phyloP scores from a whole-genome alignment of 2,329 filamentous ascomycete species.

The Macroventuria anomochaeta region DNA sequence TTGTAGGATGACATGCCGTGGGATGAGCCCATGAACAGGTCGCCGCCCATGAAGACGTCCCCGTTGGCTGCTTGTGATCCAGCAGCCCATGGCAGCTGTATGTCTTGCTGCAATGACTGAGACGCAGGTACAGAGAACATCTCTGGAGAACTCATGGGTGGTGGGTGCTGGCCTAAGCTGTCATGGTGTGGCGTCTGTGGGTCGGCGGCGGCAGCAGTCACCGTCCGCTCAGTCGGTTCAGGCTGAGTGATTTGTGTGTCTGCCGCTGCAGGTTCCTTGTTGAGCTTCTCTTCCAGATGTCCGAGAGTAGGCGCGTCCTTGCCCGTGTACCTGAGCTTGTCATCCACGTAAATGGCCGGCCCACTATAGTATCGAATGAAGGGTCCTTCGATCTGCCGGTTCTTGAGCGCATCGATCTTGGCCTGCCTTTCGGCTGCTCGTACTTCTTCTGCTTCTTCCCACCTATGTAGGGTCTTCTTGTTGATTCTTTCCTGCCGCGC shows the following conservation, averaged over 20 bases:
- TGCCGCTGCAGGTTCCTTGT: conserved; percentile 32
- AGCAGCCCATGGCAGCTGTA: conserved; percentile 30
- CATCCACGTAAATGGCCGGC: conserved; percentile 80
- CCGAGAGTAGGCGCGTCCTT: conserved; percentile 47
- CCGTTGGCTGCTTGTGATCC: conserved; percentile 32
- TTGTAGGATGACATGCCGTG: conserved; percentile 32
- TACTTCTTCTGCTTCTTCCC: conserved; percentile 91
- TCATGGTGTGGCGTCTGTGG: conserved; percentile 10
- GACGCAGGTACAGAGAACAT: conserved; percentile 25
- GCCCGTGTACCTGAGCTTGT: conserved; percentile 74
- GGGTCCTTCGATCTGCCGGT: conserved; percentile 83
- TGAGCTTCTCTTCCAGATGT: conserved; percentile 47
- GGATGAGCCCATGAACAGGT: conserved; percentile 21
- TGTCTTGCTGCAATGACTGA: conserved; percentile 21
- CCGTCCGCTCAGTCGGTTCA: conserved; percentile 6
- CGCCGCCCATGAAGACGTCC: conserved; percentile 32
- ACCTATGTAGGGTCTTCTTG: conserved; percentile 86
- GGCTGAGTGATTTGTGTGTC: conserved; percentile 16
- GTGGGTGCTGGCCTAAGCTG: conserved; percentile 15
- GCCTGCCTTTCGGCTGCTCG: conserved; percentile 82
- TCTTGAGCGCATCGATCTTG: conserved; percentile 85
- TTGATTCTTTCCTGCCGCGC: conserved; percentile 84
- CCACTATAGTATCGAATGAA: conserved; percentile 95
- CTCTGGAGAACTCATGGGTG: conserved; percentile 20
- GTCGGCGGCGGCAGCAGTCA: background rate